phyloP scores from a whole-genome alignment of 768 basidiomycete species.

The Naganishia onofrii region DNA sequence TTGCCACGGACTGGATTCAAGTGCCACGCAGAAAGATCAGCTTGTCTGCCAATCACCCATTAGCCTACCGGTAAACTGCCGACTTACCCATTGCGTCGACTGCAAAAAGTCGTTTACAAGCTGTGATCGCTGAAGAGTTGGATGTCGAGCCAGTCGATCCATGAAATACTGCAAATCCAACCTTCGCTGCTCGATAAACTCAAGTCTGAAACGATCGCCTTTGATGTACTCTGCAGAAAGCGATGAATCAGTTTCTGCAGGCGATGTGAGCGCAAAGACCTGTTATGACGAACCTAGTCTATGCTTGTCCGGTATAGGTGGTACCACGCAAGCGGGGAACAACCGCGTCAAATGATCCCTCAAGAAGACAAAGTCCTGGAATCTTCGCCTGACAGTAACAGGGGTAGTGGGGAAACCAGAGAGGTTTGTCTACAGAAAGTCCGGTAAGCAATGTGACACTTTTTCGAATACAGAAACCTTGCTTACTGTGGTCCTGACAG shows the following conservation, averaged over 20 bases:
- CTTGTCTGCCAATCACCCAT: neutral
- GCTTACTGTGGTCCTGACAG: constrained; percentile 79
- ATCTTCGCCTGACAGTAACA: constrained; percentile 72
- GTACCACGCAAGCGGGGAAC: constrained; percentile 97
- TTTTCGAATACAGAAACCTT: neutral
- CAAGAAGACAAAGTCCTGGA: constrained; percentile 95
- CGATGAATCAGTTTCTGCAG: neutral
- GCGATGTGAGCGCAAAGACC: neutral
- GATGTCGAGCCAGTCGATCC: constrained; percentile 85
- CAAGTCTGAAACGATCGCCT: constrained; percentile 92
- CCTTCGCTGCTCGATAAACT: constrained; percentile 91
- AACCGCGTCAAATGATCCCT: constrained; percentile 80
- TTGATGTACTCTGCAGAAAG: constrained; percentile 79
- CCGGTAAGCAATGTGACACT: neutral
- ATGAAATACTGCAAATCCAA: constrained; percentile 90
- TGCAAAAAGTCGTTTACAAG: constrained; percentile 92
- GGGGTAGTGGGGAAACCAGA: constrained; percentile 77
- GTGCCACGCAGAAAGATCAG: neutral
- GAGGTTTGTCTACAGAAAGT: constrained; percentile 70
- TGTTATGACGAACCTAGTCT: constrained; percentile 68
- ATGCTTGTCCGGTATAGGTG: constrained; percentile 94
- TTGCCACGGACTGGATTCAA: constrained; percentile 74
- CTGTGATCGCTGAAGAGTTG: constrained; percentile 84
- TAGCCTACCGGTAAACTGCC: neutral
- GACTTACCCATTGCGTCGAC: constrained; percentile 93